phyloP scores from a whole-genome alignment of 2,329 filamentous ascomycete species.

The Ophiocordyceps robertsii region DNA sequence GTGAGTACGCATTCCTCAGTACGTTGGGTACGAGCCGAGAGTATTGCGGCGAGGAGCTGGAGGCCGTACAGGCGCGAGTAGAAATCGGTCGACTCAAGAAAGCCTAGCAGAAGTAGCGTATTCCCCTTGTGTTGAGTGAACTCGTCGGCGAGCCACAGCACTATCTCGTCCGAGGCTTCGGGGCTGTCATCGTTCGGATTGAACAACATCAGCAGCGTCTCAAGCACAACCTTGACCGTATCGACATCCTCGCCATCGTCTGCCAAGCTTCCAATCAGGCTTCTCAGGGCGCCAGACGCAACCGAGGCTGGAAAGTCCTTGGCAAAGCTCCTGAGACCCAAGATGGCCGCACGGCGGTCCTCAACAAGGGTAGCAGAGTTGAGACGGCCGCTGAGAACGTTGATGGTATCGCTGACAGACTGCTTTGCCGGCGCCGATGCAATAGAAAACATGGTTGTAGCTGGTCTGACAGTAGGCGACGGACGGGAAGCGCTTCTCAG shows the following conservation, averaged over 20 bases:
- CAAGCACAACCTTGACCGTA: conserved; percentile 86
- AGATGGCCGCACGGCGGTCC: conserved; percentile 83
- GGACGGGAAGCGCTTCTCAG: too few species aligned
- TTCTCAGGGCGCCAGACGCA: conserved; percentile 80
- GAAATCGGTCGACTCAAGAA: conserved; percentile 78
- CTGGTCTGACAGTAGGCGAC: too few species aligned
- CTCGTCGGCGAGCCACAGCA: conserved; percentile 90
- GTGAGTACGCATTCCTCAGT: conserved; percentile 91
- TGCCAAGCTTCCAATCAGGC: conserved; percentile 70
- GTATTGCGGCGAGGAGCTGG: conserved; percentile 77
- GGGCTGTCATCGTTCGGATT: conserved; percentile 57
- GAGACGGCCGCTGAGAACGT: conserved; percentile 73
- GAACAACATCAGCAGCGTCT: conserved; percentile 92
- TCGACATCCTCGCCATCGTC: conserved; percentile 92
- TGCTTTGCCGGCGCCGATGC: conserved; percentile 77
- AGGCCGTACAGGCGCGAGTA: conserved; percentile 85
- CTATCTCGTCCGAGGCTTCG: conserved; percentile 92
- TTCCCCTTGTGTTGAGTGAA: conserved; percentile 98
- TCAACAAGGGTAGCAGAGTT: conserved; percentile 84
- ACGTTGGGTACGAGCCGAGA: conserved; percentile 72
- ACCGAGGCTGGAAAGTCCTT: conserved; percentile 95
- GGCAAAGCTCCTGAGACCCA: conserved; percentile 86
- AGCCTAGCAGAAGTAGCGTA: conserved; percentile 76
- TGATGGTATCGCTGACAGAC: conserved; percentile 89
- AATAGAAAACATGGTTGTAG: conserved; percentile 44